Conservation (phyloP, 352 stramenopile genomes). For the Globisporangium viniferum region DNA sequence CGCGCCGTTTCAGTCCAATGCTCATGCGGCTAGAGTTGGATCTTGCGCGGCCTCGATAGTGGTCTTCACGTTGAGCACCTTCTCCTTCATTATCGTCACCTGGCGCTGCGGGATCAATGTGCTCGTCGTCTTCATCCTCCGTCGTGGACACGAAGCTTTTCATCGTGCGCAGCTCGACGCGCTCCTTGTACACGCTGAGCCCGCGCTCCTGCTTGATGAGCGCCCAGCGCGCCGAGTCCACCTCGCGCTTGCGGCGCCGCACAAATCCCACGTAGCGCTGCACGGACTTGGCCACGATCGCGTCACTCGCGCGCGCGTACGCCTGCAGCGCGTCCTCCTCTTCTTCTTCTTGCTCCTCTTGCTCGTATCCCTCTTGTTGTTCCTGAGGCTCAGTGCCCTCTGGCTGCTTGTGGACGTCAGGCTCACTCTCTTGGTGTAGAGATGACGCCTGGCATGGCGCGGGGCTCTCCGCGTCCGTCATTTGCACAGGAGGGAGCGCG, state of each 20-base stretch:
- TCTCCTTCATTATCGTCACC: slow-evolving; percentile 12
- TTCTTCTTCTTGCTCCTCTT: not conserved
- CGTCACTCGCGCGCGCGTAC: slow-evolving; percentile 47
- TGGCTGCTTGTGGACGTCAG: not conserved
- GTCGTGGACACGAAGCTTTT: slow-evolving; percentile 8
- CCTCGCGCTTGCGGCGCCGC: slow-evolving; percentile 29
- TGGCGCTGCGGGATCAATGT: not conserved
- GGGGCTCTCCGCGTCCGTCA: not conserved
- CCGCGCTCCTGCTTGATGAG: slow-evolving; percentile 42
- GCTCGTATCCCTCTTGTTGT: not conserved
- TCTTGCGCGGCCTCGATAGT: not conserved
- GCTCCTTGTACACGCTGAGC: slow-evolving; percentile 56
- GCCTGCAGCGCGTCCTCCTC: slow-evolving; percentile 24
- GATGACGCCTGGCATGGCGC: not conserved
- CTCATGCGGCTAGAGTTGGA: not conserved
- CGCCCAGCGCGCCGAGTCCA: slow-evolving; percentile 35
- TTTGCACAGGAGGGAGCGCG: not conserved
- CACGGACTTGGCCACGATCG: slow-evolving; percentile 52
- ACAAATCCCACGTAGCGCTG: slow-evolving; percentile 47
- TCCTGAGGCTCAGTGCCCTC: not conserved
- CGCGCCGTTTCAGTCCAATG: not conserved
- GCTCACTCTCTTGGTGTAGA: not conserved
- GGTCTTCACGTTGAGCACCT: slow-evolving; percentile 6
- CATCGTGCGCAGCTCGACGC: slow-evolving; percentile 24
- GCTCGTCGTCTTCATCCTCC: not conserved